Percentiles rank a stretch among this genome's conserved stretches.
Conservation (phyloP, 768 basidiomycete species). For the Auricularia cornea region DNA sequence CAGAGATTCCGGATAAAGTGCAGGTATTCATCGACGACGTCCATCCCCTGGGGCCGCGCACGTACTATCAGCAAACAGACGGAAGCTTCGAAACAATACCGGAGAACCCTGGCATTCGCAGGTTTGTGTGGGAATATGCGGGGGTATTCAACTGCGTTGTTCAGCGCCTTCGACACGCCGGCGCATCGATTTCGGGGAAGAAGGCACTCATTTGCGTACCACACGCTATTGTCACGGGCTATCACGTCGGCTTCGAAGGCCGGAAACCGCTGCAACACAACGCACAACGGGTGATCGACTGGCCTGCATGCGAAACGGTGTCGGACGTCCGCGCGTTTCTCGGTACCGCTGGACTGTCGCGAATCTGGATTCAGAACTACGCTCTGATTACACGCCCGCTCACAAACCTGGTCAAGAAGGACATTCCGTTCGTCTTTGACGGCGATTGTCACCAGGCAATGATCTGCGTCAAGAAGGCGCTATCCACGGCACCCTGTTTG, state of each 20-base stretch:
- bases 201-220: conserved; percentile 26
- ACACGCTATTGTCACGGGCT: conserved; percentile 27
- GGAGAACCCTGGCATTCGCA: conserved; percentile 26
- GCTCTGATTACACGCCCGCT: conserved; percentile 13
- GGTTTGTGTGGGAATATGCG: conserved; percentile 35
- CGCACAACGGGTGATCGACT: conserved; percentile 17
- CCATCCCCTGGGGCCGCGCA: conserved; percentile 24
- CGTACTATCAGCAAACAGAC: conserved; percentile 20
- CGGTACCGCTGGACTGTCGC: conserved; percentile 15
- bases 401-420: conserved; percentile 14
- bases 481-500: conserved; percentile 20
- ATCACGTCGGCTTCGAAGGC: conserved; percentile 29
- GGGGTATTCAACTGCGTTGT: conserved; percentile 28
- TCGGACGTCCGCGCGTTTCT: conserved; percentile 21
- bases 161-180: conserved; percentile 28
- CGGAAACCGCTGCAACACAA: conserved; percentile 19
- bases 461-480: conserved; percentile 20
- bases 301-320: conserved; percentile 12
- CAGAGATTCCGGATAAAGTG: conserved; percentile 31
- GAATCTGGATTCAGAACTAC: conserved; percentile 18
- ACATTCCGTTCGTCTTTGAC: conserved; percentile 24
- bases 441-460: conserved; percentile 19
- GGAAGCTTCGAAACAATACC: conserved; percentile 28
- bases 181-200: conserved; percentile 27
- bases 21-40: conserved; percentile 34